phyloP scores from a whole-genome alignment of 345 rosid species.

The Populus euphratica region DNA sequence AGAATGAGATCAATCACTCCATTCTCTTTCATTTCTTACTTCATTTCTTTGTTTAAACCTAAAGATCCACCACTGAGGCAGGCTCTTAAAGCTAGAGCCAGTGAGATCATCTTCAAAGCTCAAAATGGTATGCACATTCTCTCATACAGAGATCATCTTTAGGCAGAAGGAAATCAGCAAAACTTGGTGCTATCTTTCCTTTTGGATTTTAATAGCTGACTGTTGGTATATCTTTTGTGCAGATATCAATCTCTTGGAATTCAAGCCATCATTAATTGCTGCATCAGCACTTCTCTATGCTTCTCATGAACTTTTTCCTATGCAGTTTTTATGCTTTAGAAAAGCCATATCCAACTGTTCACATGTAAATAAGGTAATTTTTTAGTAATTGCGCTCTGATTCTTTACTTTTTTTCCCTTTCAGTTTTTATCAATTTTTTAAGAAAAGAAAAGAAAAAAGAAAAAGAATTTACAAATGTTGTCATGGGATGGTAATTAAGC shows the following conservation, averaged over 20 bases:
- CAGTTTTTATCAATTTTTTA: background rate
- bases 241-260: slow-evolving; percentile 53
- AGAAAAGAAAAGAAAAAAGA: background rate
- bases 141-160: background rate
- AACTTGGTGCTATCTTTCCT: background rate
- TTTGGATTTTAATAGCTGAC: background rate
- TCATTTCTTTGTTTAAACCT: slow-evolving; percentile 49
- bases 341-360: slow-evolving; percentile 44
- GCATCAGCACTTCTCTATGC: slow-evolving; percentile 69
- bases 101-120: slow-evolving; percentile 52
- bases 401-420: background rate
- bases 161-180: background rate
- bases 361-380: slow-evolving; percentile 56
- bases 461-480: no score
- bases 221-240: slow-evolving; percentile 2
- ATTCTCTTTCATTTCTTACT: slow-evolving; percentile 63
- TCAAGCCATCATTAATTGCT: slow-evolving; percentile 72
- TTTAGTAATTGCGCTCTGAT: background rate
- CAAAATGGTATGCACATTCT: slow-evolving; percentile 42
- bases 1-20: slow-evolving; percentile 90
- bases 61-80: slow-evolving; percentile 41
- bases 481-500: background rate
- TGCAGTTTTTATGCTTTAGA: slow-evolving; percentile 43
- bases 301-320: slow-evolving; percentile 53
- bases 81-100: slow-evolving; percentile 54